Base-by-base conservation (phyloP, 176 grass and related monocot species). In the Olyra latifolia region DNA sequence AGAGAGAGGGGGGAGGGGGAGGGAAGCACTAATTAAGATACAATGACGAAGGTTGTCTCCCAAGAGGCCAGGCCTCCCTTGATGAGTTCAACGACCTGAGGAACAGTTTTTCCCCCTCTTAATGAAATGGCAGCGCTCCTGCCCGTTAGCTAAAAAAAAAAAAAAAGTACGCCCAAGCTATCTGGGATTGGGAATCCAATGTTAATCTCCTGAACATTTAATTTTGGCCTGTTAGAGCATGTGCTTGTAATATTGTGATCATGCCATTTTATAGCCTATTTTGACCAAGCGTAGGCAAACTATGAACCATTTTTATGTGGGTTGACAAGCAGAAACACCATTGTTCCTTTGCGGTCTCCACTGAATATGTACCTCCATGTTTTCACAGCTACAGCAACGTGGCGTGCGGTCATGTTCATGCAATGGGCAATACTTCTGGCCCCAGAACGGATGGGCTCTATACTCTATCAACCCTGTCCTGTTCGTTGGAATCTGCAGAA, bases 361-460 rank as follows among this genome's bases (percentile, higher is more conserved):
- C 15, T 55, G 64, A 64, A 60, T 54, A 69, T 71, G 10, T 61
- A 94, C 94, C 91, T 98, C 95, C 92, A 98, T 98, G 73, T 89
- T 88, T 59, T 98, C 91, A 50, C 91, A 97, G 76, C 95, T 92
- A 66, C 95, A 97, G 17, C 94, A 97, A 38, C 92, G 85, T 16
- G 89, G 83, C 4, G 91, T 94, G 48, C 59, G 70, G 65, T 97
- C 89, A 69, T 75, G 89, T 62, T 97, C 94, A 64, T 94, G 91
- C 12, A 75, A 82, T 60, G 91, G 91, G 77, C 94, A 94, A 68
- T 94, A 97, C 85, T 97, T 97, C 58, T 94, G 92, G 27, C 87
- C 95, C 91, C 94, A 97, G 76, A 94, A 97, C 59, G 91, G 91
- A 79, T 94, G 89, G 23, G 87, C 89, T 92, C 84, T 88, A 62